These are phyloP conservation scores for Trichoderma koningiopsis DNA, from an alignment of 2,329 filamentous ascomycete genomes.

Conservation along the genomic window DNA sequence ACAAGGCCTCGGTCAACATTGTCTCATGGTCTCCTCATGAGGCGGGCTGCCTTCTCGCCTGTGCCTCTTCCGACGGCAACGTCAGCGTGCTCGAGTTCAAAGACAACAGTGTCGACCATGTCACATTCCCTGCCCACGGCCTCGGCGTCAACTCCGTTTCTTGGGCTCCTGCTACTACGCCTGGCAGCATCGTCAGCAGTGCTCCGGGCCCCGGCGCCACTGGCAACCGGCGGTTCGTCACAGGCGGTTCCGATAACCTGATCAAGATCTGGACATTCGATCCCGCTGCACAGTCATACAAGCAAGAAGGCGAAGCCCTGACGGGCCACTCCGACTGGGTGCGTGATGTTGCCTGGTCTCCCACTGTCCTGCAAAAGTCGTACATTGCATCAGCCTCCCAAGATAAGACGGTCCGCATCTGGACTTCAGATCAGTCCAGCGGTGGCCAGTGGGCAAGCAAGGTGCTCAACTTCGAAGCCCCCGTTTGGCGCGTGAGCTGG, in stretches of 20 bases:
- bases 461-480: conserved; percentile 81
- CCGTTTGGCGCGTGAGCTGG: conserved; percentile 97
- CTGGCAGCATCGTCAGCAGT: conserved; percentile 82
- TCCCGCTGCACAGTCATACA: conserved; percentile 60
- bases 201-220: conserved; percentile 60
- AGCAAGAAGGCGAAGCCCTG: conserved; percentile 65
- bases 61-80: conserved; percentile 89
- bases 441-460: conserved; percentile 81
- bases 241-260: conserved; percentile 89
- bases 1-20: conserved; percentile 96
- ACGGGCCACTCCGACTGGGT: conserved; percentile 94
- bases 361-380: conserved; percentile 89
- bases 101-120: conserved; percentile 89
- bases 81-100: conserved; percentile 96
- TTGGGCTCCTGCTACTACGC: conserved; percentile 85
- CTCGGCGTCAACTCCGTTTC: conserved; percentile 94
- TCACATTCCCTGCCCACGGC: conserved; percentile 87
- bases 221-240: conserved; percentile 82
- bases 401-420: conserved; percentile 96
- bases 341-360: conserved; percentile 94
- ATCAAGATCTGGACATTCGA: conserved; percentile 93
- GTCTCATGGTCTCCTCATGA: conserved; percentile 98
- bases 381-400: conserved; percentile 96
- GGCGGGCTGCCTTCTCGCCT: conserved; percentile 89
- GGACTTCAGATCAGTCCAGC: conserved; percentile 71